Evolutionary conservation across 176 grass and related monocot genomes (phyloP), one percentile per base, ranked within the genome.

Genomic region (Saccharum officinarum): DNA sequence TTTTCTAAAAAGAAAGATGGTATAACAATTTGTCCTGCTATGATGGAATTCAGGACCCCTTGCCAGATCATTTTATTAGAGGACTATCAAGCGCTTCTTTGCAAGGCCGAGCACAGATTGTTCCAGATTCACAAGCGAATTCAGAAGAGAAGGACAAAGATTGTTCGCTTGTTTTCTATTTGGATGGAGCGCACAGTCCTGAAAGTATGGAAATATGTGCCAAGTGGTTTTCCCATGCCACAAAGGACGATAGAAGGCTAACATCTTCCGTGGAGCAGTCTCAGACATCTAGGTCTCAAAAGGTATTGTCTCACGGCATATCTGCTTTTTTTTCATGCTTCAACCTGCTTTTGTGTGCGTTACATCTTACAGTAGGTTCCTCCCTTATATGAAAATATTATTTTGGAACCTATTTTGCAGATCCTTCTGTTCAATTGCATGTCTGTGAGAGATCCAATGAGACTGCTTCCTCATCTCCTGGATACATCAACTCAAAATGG

Each of bases 371-470:
- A 60, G 22, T 62, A 60, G 74, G 62, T 54, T 79, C 42, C n/a
- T 65, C 37, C 70, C 62, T 83, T 73, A 61, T 47, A 63, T 22
- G 7, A 31, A 42, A 50, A 9, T 74, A 8, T 85, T 88, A 16
- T 81, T 89, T 49, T 77, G 83, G 47, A 28, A 62, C 31, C 11
- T 63, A 85, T 47, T 79, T 44, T 77, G 8, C 84, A 94, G 97
- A 94, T 99, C 81, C 93, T 99, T 84, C 40, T 99, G 75, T 99
- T 99, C 79, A 99, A 99, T 86, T 99, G 97, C 92, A 99, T 99
- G 97, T 91, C 94, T 55, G 93, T 99, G 66, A 94, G 93, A 89
- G 94, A 96, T 90, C 97, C 93, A 80, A 75, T 92, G 84, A 62
- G 90, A 72, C 82, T 99, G 82, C 97, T 99, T 84, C 92, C 93